A percentile compares a stretch with the other conserved stretches of the same genome.
phyloP scores from a whole-genome alignment of 2,329 filamentous ascomycete species.

The Neofusicoccum laricinum region DNA sequence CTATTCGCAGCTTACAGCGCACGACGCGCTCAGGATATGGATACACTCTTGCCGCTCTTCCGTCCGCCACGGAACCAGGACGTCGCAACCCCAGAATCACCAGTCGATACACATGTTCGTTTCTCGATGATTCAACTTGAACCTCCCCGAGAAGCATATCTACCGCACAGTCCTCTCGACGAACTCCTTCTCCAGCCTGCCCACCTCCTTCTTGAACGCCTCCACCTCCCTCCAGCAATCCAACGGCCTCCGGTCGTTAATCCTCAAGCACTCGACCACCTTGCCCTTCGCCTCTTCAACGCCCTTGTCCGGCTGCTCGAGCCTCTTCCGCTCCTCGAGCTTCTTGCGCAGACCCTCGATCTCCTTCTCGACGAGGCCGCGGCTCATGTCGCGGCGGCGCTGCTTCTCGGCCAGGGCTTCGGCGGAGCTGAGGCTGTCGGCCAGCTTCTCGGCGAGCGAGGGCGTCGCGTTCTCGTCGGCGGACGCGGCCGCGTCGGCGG shows the following conservation, averaged over 20 bases:
- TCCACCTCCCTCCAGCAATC: conserved; percentile 96
- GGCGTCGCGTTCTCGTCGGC: conserved; percentile 14
- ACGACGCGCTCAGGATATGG: neutral
- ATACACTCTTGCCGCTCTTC: neutral
- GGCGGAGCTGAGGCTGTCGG: conserved; percentile 33
- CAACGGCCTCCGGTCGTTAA: conserved; percentile 81
- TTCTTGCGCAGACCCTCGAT: conserved; percentile 54
- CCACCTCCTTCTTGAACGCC: conserved; percentile 84
- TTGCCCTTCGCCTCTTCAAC: conserved; percentile 73
- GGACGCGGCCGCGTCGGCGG: conserved; percentile 36
- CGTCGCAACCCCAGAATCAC: neutral
- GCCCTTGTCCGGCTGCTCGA: conserved; percentile 63
- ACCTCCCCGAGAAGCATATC: conserved; percentile 3
- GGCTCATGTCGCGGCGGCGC: conserved; percentile 47
- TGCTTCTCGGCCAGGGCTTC: conserved; percentile 39
- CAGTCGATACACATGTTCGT: too few relatives aligned
- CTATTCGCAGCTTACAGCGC: conserved; percentile 7
- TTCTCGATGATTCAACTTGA: neutral
- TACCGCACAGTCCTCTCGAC: conserved; percentile 72
- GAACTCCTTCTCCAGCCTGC: conserved; percentile 80
- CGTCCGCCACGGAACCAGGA: neutral
- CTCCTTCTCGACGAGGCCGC: conserved; percentile 54
- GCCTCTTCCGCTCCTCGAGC: conserved; percentile 53
- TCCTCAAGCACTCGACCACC: conserved; percentile 75
- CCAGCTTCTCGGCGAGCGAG: conserved; percentile 35